Percentiles rank a stretch among this genome's conserved stretches.
phyloP scores from a whole-genome alignment of 306 rosid species.

The Vigna radiata region DNA sequence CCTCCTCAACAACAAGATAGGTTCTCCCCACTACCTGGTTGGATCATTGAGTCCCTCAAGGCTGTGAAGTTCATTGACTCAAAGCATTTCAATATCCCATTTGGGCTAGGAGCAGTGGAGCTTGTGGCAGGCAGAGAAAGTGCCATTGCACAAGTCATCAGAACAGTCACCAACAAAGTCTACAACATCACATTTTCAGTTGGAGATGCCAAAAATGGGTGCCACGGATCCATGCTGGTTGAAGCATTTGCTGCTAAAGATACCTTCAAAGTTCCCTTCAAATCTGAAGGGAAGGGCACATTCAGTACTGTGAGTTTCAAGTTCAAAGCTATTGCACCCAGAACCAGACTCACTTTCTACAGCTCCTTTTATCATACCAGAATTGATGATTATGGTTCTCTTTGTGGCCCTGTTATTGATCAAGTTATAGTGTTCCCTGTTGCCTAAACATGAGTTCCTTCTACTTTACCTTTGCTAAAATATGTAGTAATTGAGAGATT shows the following conservation, averaged over 20 bases:
- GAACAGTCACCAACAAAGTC: constrained; percentile 64
- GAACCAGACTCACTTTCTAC: constrained; percentile 90
- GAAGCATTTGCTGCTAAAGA: constrained; percentile 90
- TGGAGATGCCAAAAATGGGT: constrained; percentile 91
- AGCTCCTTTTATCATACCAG: constrained; percentile 90
- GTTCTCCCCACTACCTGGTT: constrained; percentile 90
- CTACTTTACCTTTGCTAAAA: background rate
- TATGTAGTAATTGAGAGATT: constrained; percentile 43
- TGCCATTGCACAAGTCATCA: constrained; percentile 81
- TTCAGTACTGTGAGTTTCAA: constrained; percentile 63
- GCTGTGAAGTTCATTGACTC: constrained; percentile 82
- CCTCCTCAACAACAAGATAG: constrained; percentile 87
- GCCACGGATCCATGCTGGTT: constrained; percentile 93
- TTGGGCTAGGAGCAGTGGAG: constrained; percentile 73
- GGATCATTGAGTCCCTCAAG: constrained; percentile 93
- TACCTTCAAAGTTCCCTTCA: constrained; percentile 77
- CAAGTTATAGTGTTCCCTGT: constrained; percentile 64
- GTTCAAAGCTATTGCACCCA: constrained; percentile 68
- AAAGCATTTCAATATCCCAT: constrained; percentile 60
- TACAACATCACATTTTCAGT: constrained; percentile 72
- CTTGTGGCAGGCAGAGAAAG: constrained; percentile 96
- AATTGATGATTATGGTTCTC: constrained; percentile 79
- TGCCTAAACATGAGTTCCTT: constrained; percentile 41
- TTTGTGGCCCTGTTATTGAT: constrained; percentile 93
- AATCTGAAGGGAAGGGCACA: constrained; percentile 76